Evolutionary conservation across 192 early-diverging fungal genomes (phyloP).

Genomic region (Gryganskiella cystojenkinii): DNA sequence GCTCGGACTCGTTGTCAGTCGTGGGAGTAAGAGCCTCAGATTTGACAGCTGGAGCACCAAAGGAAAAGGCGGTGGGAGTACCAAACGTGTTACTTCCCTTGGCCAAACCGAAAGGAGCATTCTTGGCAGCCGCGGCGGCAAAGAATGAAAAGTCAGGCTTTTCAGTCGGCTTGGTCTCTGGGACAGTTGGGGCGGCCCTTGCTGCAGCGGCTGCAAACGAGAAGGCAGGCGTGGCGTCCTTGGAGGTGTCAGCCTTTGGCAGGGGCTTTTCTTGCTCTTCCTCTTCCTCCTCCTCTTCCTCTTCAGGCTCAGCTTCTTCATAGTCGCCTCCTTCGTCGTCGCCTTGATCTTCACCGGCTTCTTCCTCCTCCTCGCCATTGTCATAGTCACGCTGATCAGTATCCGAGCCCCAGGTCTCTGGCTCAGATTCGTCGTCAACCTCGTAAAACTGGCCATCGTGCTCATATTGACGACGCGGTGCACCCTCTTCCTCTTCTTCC

Average conservation of each 20-base stretch:
- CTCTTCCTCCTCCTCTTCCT: conserved; percentile 12
- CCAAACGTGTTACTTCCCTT: conserved; percentile 36
- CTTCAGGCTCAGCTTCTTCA: conserved; percentile 12
- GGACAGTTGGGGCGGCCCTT: not conserved
- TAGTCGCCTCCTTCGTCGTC: conserved; percentile 7
- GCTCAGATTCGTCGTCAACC: conserved; percentile 30
- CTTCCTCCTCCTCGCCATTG: conserved; percentile 18
- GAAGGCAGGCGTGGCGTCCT: conserved; percentile 40
- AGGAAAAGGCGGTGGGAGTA: conserved; percentile 19
- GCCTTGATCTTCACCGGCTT: conserved; percentile 18
- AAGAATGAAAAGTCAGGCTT: conserved; percentile 25
- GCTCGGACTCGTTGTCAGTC: not conserved
- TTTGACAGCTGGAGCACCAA: conserved; percentile 11
- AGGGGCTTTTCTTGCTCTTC: not conserved
- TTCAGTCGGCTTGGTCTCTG: not conserved
- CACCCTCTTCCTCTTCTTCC: conserved; percentile 14
- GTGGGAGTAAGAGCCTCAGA: not conserved
- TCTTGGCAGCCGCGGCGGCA: conserved; percentile 11
- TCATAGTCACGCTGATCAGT: conserved; percentile 46
- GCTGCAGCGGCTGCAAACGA: conserved; percentile 22
- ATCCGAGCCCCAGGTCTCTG: conserved; percentile 45
- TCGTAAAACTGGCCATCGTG: conserved; percentile 44
- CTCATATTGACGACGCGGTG: conserved; percentile 14
- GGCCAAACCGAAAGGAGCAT: conserved; percentile 11
- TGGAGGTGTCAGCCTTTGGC: not conserved